Conservation (phyloP, 2,329 filamentous ascomycete genomes). For the Thielaviopsis musarum region DNA sequence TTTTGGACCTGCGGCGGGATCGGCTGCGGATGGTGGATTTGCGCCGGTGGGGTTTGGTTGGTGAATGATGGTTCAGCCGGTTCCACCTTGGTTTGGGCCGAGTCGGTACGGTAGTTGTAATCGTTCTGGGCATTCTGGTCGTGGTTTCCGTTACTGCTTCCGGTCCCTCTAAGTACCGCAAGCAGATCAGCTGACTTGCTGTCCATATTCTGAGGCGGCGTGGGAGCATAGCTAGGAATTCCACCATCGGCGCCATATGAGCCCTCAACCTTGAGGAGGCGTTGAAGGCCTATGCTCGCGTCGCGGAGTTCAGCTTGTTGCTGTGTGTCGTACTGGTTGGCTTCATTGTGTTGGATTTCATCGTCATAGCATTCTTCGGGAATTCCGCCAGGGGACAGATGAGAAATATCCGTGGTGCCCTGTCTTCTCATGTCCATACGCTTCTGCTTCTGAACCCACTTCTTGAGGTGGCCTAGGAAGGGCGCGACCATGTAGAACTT, state of each 20-base stretch:
- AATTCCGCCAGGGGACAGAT: slow-evolving; percentile 15
- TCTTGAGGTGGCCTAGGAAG: slow-evolving; percentile 70
- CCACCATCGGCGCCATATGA: slow-evolving; percentile 15
- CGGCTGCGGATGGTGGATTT: slow-evolving; percentile 28
- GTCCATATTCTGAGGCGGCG: slow-evolving; percentile 7
- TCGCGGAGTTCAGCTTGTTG: slow-evolving; percentile 30
- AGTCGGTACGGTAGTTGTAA: slow-evolving; percentile 26
- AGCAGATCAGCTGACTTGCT: slow-evolving; percentile 6
- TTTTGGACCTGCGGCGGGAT: slow-evolving; percentile 39
- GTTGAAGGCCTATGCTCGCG: slow-evolving; percentile 35
- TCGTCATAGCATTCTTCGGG: slow-evolving; percentile 35
- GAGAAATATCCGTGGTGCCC: slow-evolving; percentile 24
- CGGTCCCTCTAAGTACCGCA: slow-evolving; percentile 1
- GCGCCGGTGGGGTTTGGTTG: slow-evolving; percentile 17
- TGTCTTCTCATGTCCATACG: slow-evolving; percentile 21
- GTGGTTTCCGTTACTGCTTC: slow-evolving; percentile 1
- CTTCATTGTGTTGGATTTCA: slow-evolving; percentile 19
- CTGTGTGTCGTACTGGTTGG: slow-evolving; percentile 14
- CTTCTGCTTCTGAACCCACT: slow-evolving; percentile 77
- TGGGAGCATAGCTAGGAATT: neutral
- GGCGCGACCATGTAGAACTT: slow-evolving; percentile 98
- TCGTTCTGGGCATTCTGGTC: slow-evolving; percentile 22
- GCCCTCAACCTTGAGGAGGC: slow-evolving; percentile 38
- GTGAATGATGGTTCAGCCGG: slow-evolving; percentile 26
- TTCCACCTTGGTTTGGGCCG: slow-evolving; percentile 39